Base-by-base conservation (phyloP, 1,139 yeast genomes). In the Hemisphaericaspora xylofermentans region DNA sequence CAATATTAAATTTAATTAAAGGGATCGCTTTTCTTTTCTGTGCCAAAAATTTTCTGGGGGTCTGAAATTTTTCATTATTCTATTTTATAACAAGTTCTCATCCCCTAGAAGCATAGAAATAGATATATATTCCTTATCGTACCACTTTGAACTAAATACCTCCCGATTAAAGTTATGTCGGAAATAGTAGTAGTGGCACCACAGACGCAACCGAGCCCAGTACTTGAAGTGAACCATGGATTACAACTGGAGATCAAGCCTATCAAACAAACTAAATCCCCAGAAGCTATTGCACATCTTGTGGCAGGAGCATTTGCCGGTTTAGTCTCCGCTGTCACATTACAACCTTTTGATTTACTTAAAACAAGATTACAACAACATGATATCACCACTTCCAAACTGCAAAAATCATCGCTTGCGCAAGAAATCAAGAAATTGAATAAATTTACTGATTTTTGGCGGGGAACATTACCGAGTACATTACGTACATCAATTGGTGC, bases 391-490 rank as follows among this genome's bases (percentile, higher is more conserved):
- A 49, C 52, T 10, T 60, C 74, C 14, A 65, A 29, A 56, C 60
- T 7, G 60, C 71, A 19, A 71, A 44, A 67, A 49, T 52, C 67
- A 38, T 52, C 69, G 26, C 56, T 74, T 52, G 39, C 64, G 38
- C 60, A 62, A 32, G 79, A 81, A 33, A 56, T 84, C 13, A 64
- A 63, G 41, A 70, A 75, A 38, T 58, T 83, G 27, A 64, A 71
- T 12, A 66, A 74, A 29, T 54, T 78, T 17, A 61, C 63, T 40
- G 82, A 82, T 43, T 68, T 91, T 40, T 93, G 98, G 98, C 72
- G 96, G 43, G 98, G 98, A 1, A 91, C 96, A 0, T 56, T 89
- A 30, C 97, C 98, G 0, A 87, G 96, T 22, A 91, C 95, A 1
- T 57, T 93, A 28, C 71, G 98, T 45, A 91, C 96, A 0, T 88